phyloP scores from a whole-genome alignment of 108 stramenopile species.

The Cyclotella sp. region DNA sequence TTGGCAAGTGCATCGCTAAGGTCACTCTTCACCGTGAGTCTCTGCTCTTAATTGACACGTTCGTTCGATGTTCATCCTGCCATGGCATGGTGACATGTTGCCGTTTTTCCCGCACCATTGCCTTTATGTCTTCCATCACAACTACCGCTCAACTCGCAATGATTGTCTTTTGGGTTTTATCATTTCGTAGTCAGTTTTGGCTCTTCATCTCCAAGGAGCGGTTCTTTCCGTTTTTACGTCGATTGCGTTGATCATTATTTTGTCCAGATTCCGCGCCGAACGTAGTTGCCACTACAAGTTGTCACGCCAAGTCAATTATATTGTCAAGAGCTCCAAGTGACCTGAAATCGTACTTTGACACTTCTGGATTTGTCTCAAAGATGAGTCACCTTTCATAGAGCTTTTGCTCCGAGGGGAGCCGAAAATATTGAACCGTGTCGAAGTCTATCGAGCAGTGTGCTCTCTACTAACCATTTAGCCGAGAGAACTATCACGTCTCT shows the following conservation, averaged over 20 bases:
- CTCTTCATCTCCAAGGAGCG: neutral
- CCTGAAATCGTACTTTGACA: neutral
- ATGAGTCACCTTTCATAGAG: conserved; percentile 18
- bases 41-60: no score
- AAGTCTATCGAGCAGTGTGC: conserved; percentile 17
- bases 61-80: no score
- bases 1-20: no score
- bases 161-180: conserved; percentile 1
- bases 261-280: neutral
- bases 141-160: neutral
- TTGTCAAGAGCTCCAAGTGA: neutral
- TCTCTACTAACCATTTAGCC: conserved; percentile 2
- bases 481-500: neutral
- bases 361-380: neutral
- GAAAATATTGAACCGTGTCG: neutral
- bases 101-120: neutral
- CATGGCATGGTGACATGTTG: no score
- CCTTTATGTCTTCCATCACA: neutral
- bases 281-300: neutral
- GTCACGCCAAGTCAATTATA: neutral
- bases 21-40: no score
- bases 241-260: neutral
- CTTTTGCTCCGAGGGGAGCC: conserved; percentile 15
- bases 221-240: neutral
- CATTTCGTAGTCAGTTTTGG: neutral